A percentile compares a stretch with the other conserved stretches of the same genome.
phyloP scores from a whole-genome alignment of 208 protist genomes.

The Trypanosoma mega region DNA sequence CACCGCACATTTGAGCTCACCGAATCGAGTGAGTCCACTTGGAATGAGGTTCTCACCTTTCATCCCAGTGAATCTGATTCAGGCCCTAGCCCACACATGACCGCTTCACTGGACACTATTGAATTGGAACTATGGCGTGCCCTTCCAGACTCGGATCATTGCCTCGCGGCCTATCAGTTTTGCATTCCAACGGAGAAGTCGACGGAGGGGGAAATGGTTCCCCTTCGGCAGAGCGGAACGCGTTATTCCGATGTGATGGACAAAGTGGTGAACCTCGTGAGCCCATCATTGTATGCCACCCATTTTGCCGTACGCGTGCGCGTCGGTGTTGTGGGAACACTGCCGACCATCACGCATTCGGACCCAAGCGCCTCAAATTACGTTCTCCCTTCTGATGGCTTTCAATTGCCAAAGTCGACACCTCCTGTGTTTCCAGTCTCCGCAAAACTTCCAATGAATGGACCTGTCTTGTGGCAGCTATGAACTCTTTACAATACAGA shows the following conservation, averaged over 20 bases:
- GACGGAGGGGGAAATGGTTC: slow-evolving; percentile 2
- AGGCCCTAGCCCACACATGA: too few relatives aligned
- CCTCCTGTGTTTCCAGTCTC: too few relatives aligned
- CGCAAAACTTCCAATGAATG: neutral
- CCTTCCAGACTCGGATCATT: slow-evolving; percentile 32
- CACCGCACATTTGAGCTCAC: slow-evolving; percentile 43
- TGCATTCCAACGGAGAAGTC: slow-evolving; percentile 31
- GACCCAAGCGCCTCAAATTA: too few relatives aligned
- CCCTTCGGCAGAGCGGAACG: too few relatives aligned
- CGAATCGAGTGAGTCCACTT: slow-evolving; percentile 18
- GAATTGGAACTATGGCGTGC: slow-evolving; percentile 63
- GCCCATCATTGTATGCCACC: slow-evolving; percentile 23
- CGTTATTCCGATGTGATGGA: slow-evolving; percentile 24
- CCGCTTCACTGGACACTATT: too few relatives aligned
- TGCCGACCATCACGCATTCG: too few relatives aligned
- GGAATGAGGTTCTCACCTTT: slow-evolving; percentile 57
- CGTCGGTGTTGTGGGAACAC: neutral
- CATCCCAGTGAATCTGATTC: slow-evolving; percentile 1
- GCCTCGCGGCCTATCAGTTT: slow-evolving; percentile 42
- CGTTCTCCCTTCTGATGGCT: too few relatives aligned
- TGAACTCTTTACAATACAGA: too few relatives aligned
- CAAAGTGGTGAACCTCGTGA: slow-evolving; percentile 17
- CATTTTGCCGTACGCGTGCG: slow-evolving; percentile 22
- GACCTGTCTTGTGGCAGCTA: slow-evolving; percentile 5
- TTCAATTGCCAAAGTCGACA: too few relatives aligned